These are phyloP conservation scores for Sisymbrium altissimum DNA, from an alignment of 345 rosid species.

Conservation along the genomic window DNA sequence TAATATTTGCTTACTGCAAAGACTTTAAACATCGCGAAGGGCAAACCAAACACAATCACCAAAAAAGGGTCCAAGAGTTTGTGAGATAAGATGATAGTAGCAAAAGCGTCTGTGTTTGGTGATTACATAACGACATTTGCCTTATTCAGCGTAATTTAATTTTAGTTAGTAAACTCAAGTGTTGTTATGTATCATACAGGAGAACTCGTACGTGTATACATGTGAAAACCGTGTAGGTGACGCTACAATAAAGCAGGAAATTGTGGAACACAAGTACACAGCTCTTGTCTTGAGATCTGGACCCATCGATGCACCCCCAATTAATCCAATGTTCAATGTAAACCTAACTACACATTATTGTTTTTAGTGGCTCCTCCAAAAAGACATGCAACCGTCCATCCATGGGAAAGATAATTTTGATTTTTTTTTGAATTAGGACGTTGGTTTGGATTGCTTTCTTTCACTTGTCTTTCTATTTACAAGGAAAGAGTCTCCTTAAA, in stretches of 20 bases:
- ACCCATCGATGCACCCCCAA: background rate
- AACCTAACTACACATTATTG: background rate
- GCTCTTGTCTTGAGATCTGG: background rate
- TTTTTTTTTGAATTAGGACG: no score
- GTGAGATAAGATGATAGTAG: background rate
- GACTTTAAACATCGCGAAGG: background rate
- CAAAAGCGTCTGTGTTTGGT: background rate
- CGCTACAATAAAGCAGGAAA: background rate
- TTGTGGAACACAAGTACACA: background rate
- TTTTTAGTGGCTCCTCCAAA: background rate
- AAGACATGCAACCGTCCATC: background rate
- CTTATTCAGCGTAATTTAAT: background rate
- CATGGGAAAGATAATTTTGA: no score
- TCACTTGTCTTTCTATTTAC: no score
- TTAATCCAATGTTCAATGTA: background rate
- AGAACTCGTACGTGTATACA: background rate
- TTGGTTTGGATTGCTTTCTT: no score
- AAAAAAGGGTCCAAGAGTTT: background rate
- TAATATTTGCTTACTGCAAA: background rate
- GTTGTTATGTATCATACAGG: background rate
- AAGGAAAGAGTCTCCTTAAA: no score
- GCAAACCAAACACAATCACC: constrained; percentile 7
- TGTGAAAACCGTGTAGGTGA: background rate
- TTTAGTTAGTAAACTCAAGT: background rate
- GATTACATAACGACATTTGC: background rate